These are phyloP conservation scores for Astrothelium macrocarpum DNA, from an alignment of 495 filamentous ascomycete species.

Conservation along the genomic window DNA sequence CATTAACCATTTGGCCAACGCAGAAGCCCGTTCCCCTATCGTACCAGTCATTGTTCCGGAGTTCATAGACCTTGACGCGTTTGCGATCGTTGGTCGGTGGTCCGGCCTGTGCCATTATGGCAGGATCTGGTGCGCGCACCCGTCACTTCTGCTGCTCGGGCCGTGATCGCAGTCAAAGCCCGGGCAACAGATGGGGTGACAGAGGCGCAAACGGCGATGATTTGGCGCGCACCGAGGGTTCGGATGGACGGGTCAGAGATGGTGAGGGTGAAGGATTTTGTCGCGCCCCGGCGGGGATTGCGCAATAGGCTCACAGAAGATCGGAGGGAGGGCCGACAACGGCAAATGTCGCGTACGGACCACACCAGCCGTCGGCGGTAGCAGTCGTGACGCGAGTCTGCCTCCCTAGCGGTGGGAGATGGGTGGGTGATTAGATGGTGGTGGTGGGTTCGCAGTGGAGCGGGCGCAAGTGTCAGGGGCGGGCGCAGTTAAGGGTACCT, in stretches of 20 bases:
- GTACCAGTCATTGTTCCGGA: slow-evolving; percentile 98
- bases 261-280: background rate
- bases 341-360: background rate
- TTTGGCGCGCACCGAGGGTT: background rate
- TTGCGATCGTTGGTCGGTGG: slow-evolving; percentile 77
- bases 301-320: background rate
- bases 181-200: slow-evolving; percentile 16
- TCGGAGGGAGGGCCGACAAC: background rate
- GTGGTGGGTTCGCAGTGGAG: background rate
- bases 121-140: slow-evolving; percentile 14
- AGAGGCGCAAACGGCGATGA: slow-evolving; percentile 2
- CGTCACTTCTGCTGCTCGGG: slow-evolving; percentile 22
- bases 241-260: background rate
- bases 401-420: background rate
- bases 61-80: slow-evolving; percentile 98
- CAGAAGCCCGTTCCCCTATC: slow-evolving; percentile 96
- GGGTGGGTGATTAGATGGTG: background rate
- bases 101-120: slow-evolving; percentile 74
- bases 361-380: background rate
- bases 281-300: background rate
- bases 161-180: slow-evolving; percentile 20
- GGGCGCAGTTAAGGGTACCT: background rate
- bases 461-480: slow-evolving; percentile 1
- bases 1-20: slow-evolving; percentile 54
- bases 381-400: background rate